Evolutionary conservation across 2,329 filamentous ascomycete genomes (phyloP).

Genomic region (Xylaria sp.): DNA sequence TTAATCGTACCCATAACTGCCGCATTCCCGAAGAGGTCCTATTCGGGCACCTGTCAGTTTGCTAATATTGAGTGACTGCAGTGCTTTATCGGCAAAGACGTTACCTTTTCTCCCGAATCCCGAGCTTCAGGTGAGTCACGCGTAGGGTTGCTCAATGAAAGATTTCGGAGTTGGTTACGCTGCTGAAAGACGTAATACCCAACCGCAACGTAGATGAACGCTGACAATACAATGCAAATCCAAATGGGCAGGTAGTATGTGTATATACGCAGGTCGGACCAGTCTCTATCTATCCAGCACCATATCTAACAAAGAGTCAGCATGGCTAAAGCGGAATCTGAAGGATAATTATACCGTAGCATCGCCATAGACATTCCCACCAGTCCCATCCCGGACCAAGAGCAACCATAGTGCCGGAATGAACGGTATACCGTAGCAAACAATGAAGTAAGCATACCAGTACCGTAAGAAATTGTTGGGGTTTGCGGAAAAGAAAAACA

Average conservation of each 20-base stretch:
- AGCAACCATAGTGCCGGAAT: slow-evolving; percentile 74
- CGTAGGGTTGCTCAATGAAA: slow-evolving; percentile 59
- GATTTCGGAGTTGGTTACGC: slow-evolving; percentile 60
- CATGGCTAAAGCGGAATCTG: not conserved
- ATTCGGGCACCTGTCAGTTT: slow-evolving; percentile 13
- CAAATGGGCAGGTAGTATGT: slow-evolving; percentile 71
- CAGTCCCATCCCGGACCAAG: slow-evolving; percentile 57
- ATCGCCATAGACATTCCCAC: slow-evolving; percentile 62
- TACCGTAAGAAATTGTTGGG: slow-evolving; percentile 77
- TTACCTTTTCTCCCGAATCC: slow-evolving; percentile 50
- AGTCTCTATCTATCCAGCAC: slow-evolving; percentile 68
- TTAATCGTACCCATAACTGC: slow-evolving; percentile 49
- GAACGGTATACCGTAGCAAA: slow-evolving; percentile 78
- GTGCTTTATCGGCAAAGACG: not conserved
- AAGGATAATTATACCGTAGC: slow-evolving; percentile 59
- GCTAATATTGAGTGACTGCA: not conserved
- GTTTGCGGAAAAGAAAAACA: slow-evolving; percentile 69
- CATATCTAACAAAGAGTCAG: slow-evolving; percentile 59
- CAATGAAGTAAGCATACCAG: slow-evolving; percentile 73
- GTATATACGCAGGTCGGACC: slow-evolving; percentile 67
- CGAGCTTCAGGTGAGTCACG: slow-evolving; percentile 40
- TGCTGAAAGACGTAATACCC: slow-evolving; percentile 70
- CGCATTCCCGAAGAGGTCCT: slow-evolving; percentile 48
- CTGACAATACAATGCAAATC: slow-evolving; percentile 66
- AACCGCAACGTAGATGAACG: slow-evolving; percentile 65